A percentile compares a stretch with the other conserved stretches of the same genome.
phyloP scores from a whole-genome alignment of 768 basidiomycete species.

The Russula sp. region DNA sequence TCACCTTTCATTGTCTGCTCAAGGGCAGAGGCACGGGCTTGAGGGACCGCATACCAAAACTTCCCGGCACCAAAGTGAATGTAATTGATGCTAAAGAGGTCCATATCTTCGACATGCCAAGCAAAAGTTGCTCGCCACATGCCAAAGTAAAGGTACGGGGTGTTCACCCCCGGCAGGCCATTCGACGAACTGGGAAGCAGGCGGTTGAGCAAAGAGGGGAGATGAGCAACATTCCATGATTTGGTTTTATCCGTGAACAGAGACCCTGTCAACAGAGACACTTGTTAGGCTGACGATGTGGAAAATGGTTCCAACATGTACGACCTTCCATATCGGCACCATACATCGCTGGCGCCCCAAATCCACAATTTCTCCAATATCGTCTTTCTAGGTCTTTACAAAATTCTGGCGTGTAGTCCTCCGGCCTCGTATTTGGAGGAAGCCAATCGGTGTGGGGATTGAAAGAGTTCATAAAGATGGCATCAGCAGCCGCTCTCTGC shows the following conservation, averaged over 20 bases:
- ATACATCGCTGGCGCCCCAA: constrained; percentile 93
- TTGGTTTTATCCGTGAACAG: constrained; percentile 69
- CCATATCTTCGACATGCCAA: constrained; percentile 99
- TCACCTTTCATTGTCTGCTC: constrained; percentile 85
- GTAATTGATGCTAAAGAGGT: constrained; percentile 97
- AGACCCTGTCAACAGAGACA: constrained; percentile 37
- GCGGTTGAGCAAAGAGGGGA: constrained; percentile 80
- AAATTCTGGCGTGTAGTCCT: constrained; percentile 84
- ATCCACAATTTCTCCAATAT: constrained; percentile 87
- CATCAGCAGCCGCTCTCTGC: constrained; percentile 36
- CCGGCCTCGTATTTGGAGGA: constrained; percentile 58
- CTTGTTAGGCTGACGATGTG: background rate
- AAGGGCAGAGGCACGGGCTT: constrained; percentile 71
- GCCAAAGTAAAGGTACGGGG: constrained; percentile 96
- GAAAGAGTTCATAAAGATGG: constrained; percentile 60
- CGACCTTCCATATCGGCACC: constrained; percentile 92
- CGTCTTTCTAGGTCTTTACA: constrained; percentile 82
- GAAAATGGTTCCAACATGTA: constrained; percentile 11
- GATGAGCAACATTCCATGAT: constrained; percentile 89
- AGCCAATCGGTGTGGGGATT: constrained; percentile 73
- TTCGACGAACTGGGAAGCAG: constrained; percentile 60
- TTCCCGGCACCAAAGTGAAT: constrained; percentile 98
- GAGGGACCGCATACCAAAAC: constrained; percentile 95
- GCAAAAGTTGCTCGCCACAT: constrained; percentile 99
- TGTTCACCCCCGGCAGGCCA: constrained; percentile 89